Evolutionary conservation across 371 early-diverging fungal species (phyloP).

Genomic region (Choanephora cucurbitarum): DNA sequence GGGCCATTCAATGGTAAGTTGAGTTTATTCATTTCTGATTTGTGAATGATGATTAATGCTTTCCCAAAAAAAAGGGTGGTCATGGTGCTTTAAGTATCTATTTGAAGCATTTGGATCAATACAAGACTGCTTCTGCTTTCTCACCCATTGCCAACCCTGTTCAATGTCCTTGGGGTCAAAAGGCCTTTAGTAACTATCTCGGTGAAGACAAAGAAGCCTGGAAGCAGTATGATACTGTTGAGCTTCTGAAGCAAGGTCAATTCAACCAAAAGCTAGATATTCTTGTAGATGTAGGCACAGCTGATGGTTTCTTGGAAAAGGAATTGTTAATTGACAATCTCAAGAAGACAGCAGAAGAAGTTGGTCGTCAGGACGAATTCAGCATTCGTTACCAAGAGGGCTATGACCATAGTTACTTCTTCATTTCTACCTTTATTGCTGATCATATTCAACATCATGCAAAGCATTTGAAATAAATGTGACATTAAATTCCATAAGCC

Average conservation of each 20-base stretch:
- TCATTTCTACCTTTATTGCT: conserved; percentile 76
- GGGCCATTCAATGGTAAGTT: conserved; percentile 81
- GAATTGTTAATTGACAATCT: conserved; percentile 67
- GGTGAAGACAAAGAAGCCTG: conserved; percentile 62
- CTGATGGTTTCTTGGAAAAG: conserved; percentile 68
- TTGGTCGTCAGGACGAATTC: conserved; percentile 48
- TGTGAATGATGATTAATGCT: not conserved
- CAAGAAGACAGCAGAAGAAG: conserved; percentile 44
- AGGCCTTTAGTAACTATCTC: conserved; percentile 78
- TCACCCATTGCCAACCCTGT: conserved; percentile 80
- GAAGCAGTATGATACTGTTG: conserved; percentile 76
- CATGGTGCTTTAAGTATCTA: conserved; percentile 85
- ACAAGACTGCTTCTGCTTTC: conserved; percentile 80
- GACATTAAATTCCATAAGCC: conserved; percentile 5
- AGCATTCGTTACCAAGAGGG: conserved; percentile 74
- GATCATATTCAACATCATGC: conserved; percentile 82
- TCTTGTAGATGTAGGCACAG: conserved; percentile 63
- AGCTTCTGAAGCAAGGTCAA: conserved; percentile 50
- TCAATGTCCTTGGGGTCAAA: conserved; percentile 75
- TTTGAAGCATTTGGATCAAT: conserved; percentile 69
- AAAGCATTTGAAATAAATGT: conserved; percentile 41
- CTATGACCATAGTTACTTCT: conserved; percentile 87
- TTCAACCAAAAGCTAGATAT: conserved; percentile 35
- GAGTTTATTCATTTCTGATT: not conserved
- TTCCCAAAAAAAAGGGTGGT: conserved; percentile 65